These are phyloP conservation scores for Aspergillus puulaauensis DNA, from an alignment of 2,329 filamentous ascomycete genomes.

Conservation along the genomic window DNA sequence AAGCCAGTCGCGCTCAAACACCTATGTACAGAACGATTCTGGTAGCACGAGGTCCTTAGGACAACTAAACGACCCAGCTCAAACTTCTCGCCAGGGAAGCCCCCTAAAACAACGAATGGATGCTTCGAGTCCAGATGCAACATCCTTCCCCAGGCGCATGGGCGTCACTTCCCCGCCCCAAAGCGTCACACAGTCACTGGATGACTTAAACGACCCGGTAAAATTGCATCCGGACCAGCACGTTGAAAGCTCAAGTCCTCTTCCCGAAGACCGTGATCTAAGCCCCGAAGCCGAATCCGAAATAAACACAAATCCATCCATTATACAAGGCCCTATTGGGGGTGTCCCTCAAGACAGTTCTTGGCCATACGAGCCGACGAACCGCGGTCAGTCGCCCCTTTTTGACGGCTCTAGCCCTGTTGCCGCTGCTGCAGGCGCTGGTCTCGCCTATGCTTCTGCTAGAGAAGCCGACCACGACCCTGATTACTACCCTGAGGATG, in stretches of 20 bases:
- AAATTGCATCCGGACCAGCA: conserved; percentile 71
- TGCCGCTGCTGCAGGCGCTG: conserved; percentile 50
- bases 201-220: conserved; percentile 44
- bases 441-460: conserved; percentile 55
- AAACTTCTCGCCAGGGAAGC: conserved; percentile 40
- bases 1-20: conserved; percentile 48
- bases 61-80: conserved; percentile 14
- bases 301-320: conserved; percentile 79
- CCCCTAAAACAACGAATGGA: conserved; percentile 47
- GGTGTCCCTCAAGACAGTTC: conserved; percentile 51
- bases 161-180: conserved; percentile 53
- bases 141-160: conserved; percentile 40
- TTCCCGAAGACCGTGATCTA: conserved; percentile 13
- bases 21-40: conserved; percentile 38
- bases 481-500: conserved; percentile 56
- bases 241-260: conserved; percentile 64
- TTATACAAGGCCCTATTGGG: conserved; percentile 72
- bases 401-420: conserved; percentile 41
- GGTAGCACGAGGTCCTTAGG: conserved; percentile 26
- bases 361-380: conserved; percentile 55
- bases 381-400: conserved; percentile 34
- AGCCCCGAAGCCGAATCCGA: conserved; percentile 57
- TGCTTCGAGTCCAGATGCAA: conserved; percentile 36
- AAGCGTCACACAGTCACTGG: conserved; percentile 51
- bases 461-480: conserved; percentile 58